phyloP scores from a whole-genome alignment of 495 filamentous ascomycete genomes.

The Cairneyella variabilis region DNA sequence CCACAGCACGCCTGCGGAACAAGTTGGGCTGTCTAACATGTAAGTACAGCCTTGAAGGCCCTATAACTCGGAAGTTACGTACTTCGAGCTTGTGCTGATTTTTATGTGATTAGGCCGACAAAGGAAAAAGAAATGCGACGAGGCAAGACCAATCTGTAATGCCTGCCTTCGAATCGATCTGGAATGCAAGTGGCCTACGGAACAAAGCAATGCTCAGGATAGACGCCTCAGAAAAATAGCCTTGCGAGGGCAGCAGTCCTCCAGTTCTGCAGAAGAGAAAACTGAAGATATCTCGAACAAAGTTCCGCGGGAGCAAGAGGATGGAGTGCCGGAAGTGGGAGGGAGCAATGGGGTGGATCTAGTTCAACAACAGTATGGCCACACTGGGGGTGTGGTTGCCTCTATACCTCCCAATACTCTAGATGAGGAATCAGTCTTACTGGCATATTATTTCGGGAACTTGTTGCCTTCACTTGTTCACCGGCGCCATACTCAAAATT shows the following conservation, averaged over 20 bases:
- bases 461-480: background rate
- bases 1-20: background rate
- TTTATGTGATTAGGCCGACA: background rate
- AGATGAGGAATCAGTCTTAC: background rate
- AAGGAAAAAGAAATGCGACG: conserved; percentile 2
- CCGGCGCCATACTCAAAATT: too few relatives aligned
- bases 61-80: too few relatives aligned
- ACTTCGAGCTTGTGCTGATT: background rate
- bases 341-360: background rate
- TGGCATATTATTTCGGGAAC: background rate
- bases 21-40: conserved; percentile 1
- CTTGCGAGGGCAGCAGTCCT: background rate
- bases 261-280: too few relatives aligned
- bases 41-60: background rate
- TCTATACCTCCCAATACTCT: too few relatives aligned
- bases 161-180: background rate
- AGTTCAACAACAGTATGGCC: too few relatives aligned
- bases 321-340: background rate
- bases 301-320: background rate
- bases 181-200: background rate
- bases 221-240: background rate
- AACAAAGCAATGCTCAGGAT: background rate
- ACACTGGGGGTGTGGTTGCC: too few relatives aligned
- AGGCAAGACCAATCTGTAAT: background rate
- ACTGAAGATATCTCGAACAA: too few relatives aligned